Conservation (phyloP, 1,284 basidiomycete species). For the Thecaphora thlaspeos region DNA sequence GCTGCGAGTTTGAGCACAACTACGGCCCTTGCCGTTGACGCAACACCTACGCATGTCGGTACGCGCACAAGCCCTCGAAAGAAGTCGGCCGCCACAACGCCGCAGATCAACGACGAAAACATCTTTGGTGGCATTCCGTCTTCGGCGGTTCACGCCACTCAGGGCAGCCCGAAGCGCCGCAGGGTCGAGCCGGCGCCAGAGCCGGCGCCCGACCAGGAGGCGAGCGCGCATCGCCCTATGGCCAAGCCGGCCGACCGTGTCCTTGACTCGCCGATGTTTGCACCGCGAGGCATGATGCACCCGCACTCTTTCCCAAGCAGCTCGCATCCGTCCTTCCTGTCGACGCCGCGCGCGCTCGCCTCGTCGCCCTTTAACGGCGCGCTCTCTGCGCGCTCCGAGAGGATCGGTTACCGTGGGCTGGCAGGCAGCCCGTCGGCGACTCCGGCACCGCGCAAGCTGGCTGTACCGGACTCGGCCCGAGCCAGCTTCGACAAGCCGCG, state of each 20-base stretch:
- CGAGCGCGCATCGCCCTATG: no score
- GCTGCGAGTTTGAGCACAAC: no score
- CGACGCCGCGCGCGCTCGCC: not conserved
- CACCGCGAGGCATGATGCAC: not conserved
- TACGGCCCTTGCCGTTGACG: no score
- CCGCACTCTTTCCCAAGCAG: not conserved
- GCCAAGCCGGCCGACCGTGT: not conserved
- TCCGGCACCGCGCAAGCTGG: not conserved
- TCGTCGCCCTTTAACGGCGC: not conserved
- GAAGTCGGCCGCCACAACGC: not conserved
- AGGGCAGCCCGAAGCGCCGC: not conserved
- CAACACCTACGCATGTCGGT: no score
- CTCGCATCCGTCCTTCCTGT: not conserved
- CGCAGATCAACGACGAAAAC: not conserved
- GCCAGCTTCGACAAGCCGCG: not conserved
- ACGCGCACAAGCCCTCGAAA: not conserved
- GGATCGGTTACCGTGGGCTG: slow-evolving; percentile 13
- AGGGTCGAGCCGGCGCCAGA: not conserved
- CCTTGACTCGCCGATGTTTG: not conserved
- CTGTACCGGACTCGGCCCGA: no score
- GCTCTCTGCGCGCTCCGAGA: slow-evolving; percentile 27
- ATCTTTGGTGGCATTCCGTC: not conserved
- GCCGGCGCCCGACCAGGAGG: not conserved
- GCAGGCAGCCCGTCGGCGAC: slow-evolving; percentile 16
- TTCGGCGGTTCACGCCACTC: not conserved